Evolutionary conservation across 306 rosid species (phyloP), one percentile per base, ranked within the genome.

Genomic region (Cucurbita argyrosperma): DNA sequence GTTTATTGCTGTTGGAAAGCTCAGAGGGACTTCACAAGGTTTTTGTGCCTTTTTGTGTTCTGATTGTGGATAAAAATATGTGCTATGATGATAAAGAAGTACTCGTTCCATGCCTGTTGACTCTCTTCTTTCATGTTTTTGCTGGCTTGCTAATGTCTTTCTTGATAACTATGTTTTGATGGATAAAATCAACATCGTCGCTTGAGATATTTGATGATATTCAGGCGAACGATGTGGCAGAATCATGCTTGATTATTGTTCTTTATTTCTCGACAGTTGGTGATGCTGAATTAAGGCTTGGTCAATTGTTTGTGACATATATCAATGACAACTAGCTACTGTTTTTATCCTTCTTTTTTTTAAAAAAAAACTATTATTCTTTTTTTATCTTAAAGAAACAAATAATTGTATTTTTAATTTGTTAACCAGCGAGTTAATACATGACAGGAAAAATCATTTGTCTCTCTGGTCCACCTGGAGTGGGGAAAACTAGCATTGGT

Each of bases 391-490:
- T 21, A 47, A 49, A 47, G 55, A 68, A 47, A 68, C 39, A 68
- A 26, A 23, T 68, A 68, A 14, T 13, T 68, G 52, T 67, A 64
- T 19, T 26, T 38, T 69, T 69, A 26, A 7, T 49, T 69, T 49
- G 58, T 30, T 7, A 8, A 69, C 57, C 4, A 46, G 39, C 16
- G 74, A 45, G 74, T 69, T 45, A 5, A 15, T 46, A 2, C 56
- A 5, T 67, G 55, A n/a, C 72, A 95, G 99, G 99, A 74, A 95
- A 95, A 85, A 95, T 95, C 55, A 95, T 95, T 51, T 95, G 99
- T 81, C 86, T 95, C 74, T 95, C 97, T 88, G 99, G 99, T 30
- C 99, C 99, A 65, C 99, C 99, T 52, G 99, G 99, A 63, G 99
- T 95, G 82, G 99, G 99, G 68, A 95, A 95, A 89, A 95, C 99